A percentile compares a stretch with the other conserved stretches of the same genome.
phyloP scores from a whole-genome alignment of 495 filamentous ascomycete species.

The Lasiosphaeris hirsuta region DNA sequence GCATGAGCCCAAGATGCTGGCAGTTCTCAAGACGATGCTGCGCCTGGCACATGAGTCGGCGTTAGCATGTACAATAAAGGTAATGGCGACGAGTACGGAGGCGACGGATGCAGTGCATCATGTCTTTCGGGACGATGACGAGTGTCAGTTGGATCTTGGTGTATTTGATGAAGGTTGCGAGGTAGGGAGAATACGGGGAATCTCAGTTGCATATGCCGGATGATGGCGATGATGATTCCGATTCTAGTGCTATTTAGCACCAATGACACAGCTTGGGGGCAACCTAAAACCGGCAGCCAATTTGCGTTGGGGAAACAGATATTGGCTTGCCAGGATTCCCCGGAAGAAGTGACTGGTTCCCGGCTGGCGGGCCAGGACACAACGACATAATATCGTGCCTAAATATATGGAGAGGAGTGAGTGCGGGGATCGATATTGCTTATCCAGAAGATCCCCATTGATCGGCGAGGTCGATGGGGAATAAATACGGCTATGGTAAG shows the following conservation, averaged over 20 bases:
- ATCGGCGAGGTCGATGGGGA: background rate
- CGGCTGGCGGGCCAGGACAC: background rate
- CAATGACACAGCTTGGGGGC: no score
- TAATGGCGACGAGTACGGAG: background rate
- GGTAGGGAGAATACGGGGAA: background rate
- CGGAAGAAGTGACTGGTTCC: constrained; percentile 9
- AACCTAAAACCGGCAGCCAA: no score
- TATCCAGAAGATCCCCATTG: background rate
- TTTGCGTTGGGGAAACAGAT: no score
- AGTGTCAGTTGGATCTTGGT: constrained; percentile 1
- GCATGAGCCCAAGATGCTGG: background rate
- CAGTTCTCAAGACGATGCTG: background rate
- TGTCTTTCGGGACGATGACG: background rate
- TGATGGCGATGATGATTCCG: background rate
- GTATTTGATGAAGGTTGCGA: background rate
- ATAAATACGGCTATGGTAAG: background rate
- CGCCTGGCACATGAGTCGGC: background rate
- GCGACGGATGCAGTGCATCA: constrained; percentile 1
- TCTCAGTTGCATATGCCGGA: background rate
- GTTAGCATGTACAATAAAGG: background rate
- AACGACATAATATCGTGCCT: constrained; percentile 5
- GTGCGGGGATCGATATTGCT: constrained; percentile 4
- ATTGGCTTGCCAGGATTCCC: background rate
- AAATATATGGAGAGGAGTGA: background rate
- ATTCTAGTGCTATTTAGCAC: background rate